A percentile compares a stretch with the other conserved stretches of the same genome.
Conservation (phyloP, 805 yeast genomes). For the Starmerella cellae region DNA sequence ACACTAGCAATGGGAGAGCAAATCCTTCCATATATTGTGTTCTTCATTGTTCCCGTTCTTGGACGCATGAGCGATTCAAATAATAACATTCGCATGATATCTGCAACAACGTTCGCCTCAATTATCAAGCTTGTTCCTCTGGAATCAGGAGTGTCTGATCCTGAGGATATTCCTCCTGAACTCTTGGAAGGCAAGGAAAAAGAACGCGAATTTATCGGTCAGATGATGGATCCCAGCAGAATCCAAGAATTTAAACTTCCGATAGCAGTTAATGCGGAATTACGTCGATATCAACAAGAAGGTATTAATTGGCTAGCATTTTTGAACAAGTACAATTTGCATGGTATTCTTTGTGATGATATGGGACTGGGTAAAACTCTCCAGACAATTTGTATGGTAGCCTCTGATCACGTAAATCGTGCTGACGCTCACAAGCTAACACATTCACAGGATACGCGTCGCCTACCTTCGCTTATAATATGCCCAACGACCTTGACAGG, state of each 20-base stretch:
- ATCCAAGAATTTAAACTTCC: constrained; percentile 81
- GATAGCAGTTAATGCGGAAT: constrained; percentile 79
- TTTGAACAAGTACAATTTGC: constrained; percentile 83
- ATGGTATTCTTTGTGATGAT: constrained; percentile 97
- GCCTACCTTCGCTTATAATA: constrained; percentile 69
- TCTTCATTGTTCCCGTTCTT: constrained; percentile 85
- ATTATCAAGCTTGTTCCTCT: constrained; percentile 90
- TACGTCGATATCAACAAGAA: constrained; percentile 92
- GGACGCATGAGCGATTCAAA: constrained; percentile 98
- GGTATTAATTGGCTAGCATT: constrained; percentile 98
- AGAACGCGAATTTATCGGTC: constrained; percentile 87
- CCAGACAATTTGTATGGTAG: constrained; percentile 92
- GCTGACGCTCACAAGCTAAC: constrained; percentile 53
- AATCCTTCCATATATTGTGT: constrained; percentile 87
- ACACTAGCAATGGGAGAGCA: constrained; percentile 74
- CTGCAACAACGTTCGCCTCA: constrained; percentile 93
- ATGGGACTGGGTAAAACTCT: constrained; percentile 98
- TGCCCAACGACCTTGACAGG: constrained; percentile 98
- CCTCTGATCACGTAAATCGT: constrained; percentile 86
- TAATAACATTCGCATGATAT: constrained; percentile 70
- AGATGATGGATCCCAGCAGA: constrained; percentile 94
- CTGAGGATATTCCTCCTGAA: constrained; percentile 75
- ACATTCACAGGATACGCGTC: constrained; percentile 49
- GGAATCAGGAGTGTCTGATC: constrained; percentile 95
- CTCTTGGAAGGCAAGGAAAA: constrained; percentile 78